phyloP scores from a whole-genome alignment of 306 rosid genomes.

The Lagenaria siceraria region DNA sequence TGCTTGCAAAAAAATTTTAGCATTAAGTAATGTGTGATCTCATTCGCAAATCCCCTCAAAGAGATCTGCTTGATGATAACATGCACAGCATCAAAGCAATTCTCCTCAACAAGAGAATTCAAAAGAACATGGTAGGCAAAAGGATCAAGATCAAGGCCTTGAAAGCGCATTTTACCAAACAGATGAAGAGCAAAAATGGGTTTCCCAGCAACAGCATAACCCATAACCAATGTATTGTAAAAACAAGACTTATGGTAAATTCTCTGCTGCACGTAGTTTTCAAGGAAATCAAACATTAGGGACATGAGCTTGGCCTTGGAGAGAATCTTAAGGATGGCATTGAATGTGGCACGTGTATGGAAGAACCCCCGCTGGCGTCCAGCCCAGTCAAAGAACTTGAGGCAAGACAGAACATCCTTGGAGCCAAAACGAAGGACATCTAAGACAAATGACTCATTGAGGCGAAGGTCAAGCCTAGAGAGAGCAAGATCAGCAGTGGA shows the following conservation, averaged over 20 bases:
- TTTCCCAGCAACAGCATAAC: constrained; percentile 63
- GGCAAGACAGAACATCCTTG: constrained; percentile 43
- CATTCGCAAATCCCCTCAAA: constrained; percentile 30
- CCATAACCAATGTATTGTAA: constrained; percentile 49
- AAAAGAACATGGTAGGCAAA: constrained; percentile 46
- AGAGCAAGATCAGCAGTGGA: constrained; percentile 30
- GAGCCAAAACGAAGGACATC: constrained; percentile 34
- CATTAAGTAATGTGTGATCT: constrained; percentile 23
- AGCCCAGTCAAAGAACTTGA: constrained; percentile 88
- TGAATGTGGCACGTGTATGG: constrained; percentile 57
- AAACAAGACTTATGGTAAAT: constrained; percentile 20
- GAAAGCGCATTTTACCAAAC: constrained; percentile 64
- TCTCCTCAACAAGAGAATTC: constrained; percentile 44
- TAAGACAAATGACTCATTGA: constrained; percentile 40
- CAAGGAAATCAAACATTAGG: constrained; percentile 37
- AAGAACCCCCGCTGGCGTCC: constrained; percentile 46
- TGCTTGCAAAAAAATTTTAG: constrained; percentile 45
- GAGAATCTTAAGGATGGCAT: constrained; percentile 49
- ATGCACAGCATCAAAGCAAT: constrained; percentile 29
- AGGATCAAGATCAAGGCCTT: constrained; percentile 47
- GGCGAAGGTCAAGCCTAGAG: constrained; percentile 33
- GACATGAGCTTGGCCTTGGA: constrained; percentile 34
- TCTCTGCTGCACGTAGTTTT: constrained; percentile 6
- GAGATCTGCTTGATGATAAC: constrained; percentile 38
- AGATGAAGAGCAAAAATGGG: constrained; percentile 49